Conservation (phyloP, 2,329 filamentous ascomycete genomes). For the Endocalyx cinctus region DNA sequence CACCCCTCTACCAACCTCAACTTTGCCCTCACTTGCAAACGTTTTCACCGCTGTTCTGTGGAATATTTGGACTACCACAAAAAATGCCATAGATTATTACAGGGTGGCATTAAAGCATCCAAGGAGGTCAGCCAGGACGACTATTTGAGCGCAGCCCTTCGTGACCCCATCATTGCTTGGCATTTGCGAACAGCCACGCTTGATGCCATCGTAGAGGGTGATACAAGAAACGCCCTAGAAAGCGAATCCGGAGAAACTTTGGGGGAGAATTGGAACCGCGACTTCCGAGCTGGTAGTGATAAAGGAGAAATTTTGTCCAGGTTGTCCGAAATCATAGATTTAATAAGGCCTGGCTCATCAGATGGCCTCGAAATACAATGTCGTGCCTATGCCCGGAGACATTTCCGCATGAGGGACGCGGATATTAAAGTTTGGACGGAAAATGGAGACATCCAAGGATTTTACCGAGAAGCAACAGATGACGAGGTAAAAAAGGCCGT, state of each 20-base stretch:
- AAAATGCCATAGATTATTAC: not conserved
- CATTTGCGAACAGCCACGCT: not conserved
- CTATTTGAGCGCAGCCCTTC: not conserved
- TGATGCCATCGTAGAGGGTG: not conserved
- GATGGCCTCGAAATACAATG: not conserved
- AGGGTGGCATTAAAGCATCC: not conserved
- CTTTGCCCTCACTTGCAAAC: constrained; percentile 1
- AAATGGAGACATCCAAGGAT: not conserved
- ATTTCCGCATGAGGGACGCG: constrained; percentile 1
- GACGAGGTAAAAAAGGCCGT: not conserved
- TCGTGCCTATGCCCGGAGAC: not conserved
- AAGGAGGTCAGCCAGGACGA: not conserved
- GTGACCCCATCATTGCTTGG: constrained; percentile 1
- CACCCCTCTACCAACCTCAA: not conserved
- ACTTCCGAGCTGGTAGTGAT: too few relatives aligned
- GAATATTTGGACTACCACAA: not conserved
- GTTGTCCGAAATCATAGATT: not conserved
- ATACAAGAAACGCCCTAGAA: too few relatives aligned
- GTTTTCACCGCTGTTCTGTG: not conserved
- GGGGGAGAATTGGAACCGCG: not conserved
- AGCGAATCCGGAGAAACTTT: not conserved
- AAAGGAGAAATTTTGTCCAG: not conserved
- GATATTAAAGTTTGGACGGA: constrained; percentile 1
- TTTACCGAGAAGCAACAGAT: not conserved
- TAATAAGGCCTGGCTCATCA: not conserved